Evolutionary conservation across 2,329 filamentous ascomycete species (phyloP), one percentile per base, ranked within the genome.

Genomic region (Trichoderma sp.): DNA sequence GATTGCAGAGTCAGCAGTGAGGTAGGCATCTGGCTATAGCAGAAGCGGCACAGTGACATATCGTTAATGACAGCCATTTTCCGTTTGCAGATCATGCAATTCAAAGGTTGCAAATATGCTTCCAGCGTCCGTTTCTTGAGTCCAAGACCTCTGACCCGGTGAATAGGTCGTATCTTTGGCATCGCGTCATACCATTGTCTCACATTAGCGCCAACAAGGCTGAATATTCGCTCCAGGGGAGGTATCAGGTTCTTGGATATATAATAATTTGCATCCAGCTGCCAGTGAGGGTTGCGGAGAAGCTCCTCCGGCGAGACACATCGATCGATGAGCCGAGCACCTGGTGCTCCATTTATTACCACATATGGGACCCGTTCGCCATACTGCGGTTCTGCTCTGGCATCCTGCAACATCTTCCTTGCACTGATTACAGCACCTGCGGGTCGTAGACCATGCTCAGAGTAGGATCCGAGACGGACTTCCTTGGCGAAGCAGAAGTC

Each of bases 401-500:
- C 90, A 76, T 99, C 96, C 70, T 90, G 87, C 13, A 95, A 84
- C 92, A 97, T 97, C 60, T 89, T 88, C 73, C 89, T 91, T 0
- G 93, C 91, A 67, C 92, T 94, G 73, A 99, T 93, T 57, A 97
- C 83, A 1, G 94, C 96, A 1, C 95, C 95, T 0, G 95, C 91
- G 0, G 95, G 94, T 2, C 92, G 89, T 2, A 88, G 87, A 0
- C 91, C 92, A 72, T 89, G 90, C 70, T 93, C 91, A 12, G 78
- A 79, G 79, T 99, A 99, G 0, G 90, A 93, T 15, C 94, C 94
- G 1, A 98, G 84, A 72, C 91, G 92, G 67, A 99, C 94, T 80
- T 98, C 95, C 76, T 89, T 90, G 0, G 94, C 94, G 76, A 97
- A 98, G 78, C 93, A 96, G 78, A 99, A 97, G 78, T 99, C 95